Conservation (phyloP, 2,329 filamentous ascomycete genomes). For the Sarocladiaceae sp. region DNA sequence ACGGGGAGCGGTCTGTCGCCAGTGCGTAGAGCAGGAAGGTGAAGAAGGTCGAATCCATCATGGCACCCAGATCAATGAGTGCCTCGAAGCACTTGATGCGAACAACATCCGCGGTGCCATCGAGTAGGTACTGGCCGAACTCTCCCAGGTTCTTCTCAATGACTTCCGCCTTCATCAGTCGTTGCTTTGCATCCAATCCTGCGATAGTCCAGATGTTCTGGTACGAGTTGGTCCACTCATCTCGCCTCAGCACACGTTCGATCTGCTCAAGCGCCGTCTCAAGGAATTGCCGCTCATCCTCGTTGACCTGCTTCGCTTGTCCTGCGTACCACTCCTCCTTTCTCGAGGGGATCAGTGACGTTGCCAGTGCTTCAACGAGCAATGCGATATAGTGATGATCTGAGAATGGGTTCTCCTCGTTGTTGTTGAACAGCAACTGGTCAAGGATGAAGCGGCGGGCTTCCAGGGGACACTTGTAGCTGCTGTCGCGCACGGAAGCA, state of each 20-base stretch:
- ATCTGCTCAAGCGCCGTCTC: conserved; percentile 54
- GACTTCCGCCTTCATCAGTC: conserved; percentile 57
- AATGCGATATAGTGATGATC: conserved; percentile 85
- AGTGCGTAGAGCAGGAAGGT: conserved; percentile 51
- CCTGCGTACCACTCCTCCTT: conserved; percentile 34
- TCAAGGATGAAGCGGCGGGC: conserved; percentile 83
- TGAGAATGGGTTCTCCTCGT: conserved; percentile 80
- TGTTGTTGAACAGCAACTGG: conserved; percentile 89
- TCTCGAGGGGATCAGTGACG: conserved; percentile 8
- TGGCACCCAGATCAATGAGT: conserved; percentile 55
- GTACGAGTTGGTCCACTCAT: conserved; percentile 63
- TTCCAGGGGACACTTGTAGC: conserved; percentile 69
- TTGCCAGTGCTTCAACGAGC: conserved; percentile 37
- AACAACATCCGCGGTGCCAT: conserved; percentile 56
- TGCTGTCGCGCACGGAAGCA: conserved; percentile 65
- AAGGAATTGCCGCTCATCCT: conserved; percentile 43
- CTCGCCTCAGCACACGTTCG: conserved; percentile 59
- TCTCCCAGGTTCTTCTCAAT: conserved; percentile 47
- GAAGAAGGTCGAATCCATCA: conserved; percentile 49
- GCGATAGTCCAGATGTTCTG: conserved; percentile 62
- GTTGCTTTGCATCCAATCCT: conserved; percentile 54
- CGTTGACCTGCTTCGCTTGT: conserved; percentile 37
- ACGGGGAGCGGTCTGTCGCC: conserved; percentile 58
- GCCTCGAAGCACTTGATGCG: conserved; percentile 61
- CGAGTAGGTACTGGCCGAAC: conserved; percentile 59